Evolutionary conservation across 2,329 filamentous ascomycete genomes (phyloP), one percentile per base, ranked within the genome.

Genomic region (Sarocladium kiliense): DNA sequence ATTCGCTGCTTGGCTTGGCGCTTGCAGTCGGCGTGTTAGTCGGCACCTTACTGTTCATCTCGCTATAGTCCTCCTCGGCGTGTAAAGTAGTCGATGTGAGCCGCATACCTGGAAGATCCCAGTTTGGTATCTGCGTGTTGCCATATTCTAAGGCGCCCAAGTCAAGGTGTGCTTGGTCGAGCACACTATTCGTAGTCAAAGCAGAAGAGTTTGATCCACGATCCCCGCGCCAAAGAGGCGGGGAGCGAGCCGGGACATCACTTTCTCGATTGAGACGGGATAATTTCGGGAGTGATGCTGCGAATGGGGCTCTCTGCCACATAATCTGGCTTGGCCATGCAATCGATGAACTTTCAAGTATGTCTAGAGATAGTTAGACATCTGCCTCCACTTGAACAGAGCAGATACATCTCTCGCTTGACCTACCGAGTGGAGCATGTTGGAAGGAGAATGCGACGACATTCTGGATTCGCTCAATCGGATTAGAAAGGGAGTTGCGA

Each of bases 381-480:
- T 39, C 18, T 39, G 36, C 5, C 36, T 21, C 12, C 11, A 14
- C n/a, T 50, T 23, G 11, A 30, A n/a, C 4, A n/a, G n/a, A n/a
- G n/a, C n/a, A n/a, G n/a, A n/a, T n/a, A n/a, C n/a, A n/a, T n/a
- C n/a, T n/a, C n/a, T n/a, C n/a, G n/a, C n/a, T 12, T 16, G 11
- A 34, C 77, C 61, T 73, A 93, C 90, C 79, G 55, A 88, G 71
- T 1, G 91, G 90, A 32, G 88, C 91, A 74, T 94, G 89, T 64
- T 94, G 89, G 63, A 95, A 96, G 1, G 90, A 86, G 68, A 96
- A 94, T 14, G 81, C 81, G 23, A 91, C 81, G 44, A 91, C 70
- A 63, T 92, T 89, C 64, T 86, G 88, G 58, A 88, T 74, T 39
- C 84, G 76, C 62, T 89, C 84, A 60, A 88, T 82, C 0, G 82